Conservation (phyloP, 2,329 filamentous ascomycete genomes). For the Coniochaeta sp. region DNA sequence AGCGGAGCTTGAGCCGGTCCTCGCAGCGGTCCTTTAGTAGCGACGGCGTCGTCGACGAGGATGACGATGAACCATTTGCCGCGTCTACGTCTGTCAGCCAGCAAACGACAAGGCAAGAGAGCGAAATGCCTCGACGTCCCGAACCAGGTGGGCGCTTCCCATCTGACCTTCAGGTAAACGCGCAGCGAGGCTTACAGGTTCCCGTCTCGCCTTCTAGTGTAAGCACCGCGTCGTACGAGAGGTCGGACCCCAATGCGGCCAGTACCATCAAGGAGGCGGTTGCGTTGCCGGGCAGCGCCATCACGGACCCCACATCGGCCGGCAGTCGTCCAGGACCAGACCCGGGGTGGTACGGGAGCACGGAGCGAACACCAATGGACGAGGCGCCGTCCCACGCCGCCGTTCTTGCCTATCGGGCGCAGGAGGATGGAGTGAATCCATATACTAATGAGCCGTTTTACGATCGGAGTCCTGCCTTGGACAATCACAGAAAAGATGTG, state of each 20-base stretch:
- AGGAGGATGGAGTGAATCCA: constrained; percentile 49
- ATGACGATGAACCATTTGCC: constrained; percentile 58
- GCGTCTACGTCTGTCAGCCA: constrained; percentile 49
- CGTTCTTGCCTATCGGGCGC: constrained; percentile 40
- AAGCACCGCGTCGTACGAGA: constrained; percentile 43
- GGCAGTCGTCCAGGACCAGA: not conserved
- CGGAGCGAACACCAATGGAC: constrained; percentile 35
- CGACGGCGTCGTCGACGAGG: constrained; percentile 71
- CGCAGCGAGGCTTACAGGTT: constrained; percentile 69
- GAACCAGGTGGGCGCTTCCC: constrained; percentile 95
- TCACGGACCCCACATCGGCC: constrained; percentile 14
- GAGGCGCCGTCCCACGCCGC: constrained; percentile 42
- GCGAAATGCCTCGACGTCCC: constrained; percentile 56
- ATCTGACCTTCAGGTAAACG: constrained; percentile 81
- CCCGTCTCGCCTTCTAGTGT: constrained; percentile 75
- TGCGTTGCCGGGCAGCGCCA: constrained; percentile 41
- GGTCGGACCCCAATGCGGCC: not conserved
- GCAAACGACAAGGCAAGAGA: constrained; percentile 32
- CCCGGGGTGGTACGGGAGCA: constrained; percentile 33
- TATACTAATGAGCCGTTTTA: constrained; percentile 40
- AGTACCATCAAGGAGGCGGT: constrained; percentile 39
- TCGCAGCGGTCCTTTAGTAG: constrained; percentile 59
- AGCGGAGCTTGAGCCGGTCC: constrained; percentile 65
- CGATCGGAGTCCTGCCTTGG: not conserved
- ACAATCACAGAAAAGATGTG: not conserved